phyloP scores from a whole-genome alignment of 1,284 basidiomycete genomes.

The Ceratobasidium papillatum region DNA sequence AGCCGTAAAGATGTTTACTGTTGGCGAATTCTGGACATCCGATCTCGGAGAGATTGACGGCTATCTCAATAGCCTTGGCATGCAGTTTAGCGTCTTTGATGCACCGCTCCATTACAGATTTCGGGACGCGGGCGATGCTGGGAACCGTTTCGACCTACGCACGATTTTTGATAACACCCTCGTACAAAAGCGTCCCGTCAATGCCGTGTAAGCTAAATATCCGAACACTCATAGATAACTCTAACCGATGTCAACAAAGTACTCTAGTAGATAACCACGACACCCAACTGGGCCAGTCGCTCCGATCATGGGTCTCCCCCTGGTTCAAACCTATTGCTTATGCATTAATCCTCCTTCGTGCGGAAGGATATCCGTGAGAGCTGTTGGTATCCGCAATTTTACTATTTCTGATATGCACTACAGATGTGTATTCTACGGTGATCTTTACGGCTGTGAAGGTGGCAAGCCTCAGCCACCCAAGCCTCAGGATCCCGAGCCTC shows the following conservation, averaged over 20 bases:
- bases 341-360: conserved; percentile 62
- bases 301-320: conserved; percentile 61
- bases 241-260: conserved; percentile 42
- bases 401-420: not conserved
- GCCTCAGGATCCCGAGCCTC: no score
- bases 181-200: conserved; percentile 61
- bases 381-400: not conserved
- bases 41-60: conserved; percentile 55
- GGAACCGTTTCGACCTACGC: conserved; percentile 59
- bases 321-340: conserved; percentile 67
- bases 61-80: conserved; percentile 54
- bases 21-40: conserved; percentile 64
- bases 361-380: conserved; percentile 62
- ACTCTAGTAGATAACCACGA: conserved; percentile 62
- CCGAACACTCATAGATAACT: no score
- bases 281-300: conserved; percentile 61
- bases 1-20: conserved; percentile 55
- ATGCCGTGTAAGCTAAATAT: conserved; percentile 58
- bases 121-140: conserved; percentile 60
- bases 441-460: conserved; percentile 60
- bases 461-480: no score
- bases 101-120: conserved; percentile 65
- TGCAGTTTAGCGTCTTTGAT: conserved; percentile 62
- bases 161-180: conserved; percentile 65
- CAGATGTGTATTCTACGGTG: conserved; percentile 64